phyloP scores from a whole-genome alignment of 306 rosid species.

The Psophocarpus tetragonolobus region DNA sequence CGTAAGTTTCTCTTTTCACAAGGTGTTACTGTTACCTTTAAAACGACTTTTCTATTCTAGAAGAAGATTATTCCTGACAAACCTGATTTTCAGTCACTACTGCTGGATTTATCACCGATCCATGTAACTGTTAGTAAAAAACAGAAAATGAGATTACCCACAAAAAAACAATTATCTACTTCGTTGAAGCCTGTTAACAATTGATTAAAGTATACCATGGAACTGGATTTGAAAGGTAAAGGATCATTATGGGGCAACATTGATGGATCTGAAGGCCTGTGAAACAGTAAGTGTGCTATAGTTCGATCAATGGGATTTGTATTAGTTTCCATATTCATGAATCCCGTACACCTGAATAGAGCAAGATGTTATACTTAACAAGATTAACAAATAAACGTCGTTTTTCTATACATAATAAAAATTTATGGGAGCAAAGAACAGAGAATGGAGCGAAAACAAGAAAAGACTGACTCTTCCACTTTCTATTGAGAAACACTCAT shows the following conservation, averaged over 20 bases:
- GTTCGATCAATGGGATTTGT: constrained; percentile 80
- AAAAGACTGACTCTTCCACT: background rate
- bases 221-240: constrained; percentile 37
- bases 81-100: constrained; percentile 43
- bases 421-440: background rate
- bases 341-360: constrained; percentile 50
- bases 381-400: background rate
- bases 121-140: constrained; percentile 42
- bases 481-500: background rate
- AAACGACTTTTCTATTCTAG: constrained; percentile 27
- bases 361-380: background rate
- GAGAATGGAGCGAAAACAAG: background rate
- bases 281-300: constrained; percentile 72
- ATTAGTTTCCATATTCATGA: constrained; percentile 62
- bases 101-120: constrained; percentile 44
- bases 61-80: constrained; percentile 44
- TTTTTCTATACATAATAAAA: background rate
- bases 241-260: constrained; percentile 40
- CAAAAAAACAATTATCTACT: background rate
- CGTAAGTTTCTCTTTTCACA: background rate
- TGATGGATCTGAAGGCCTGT: constrained; percentile 67
- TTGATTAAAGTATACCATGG: constrained; percentile 45
- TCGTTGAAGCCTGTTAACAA: background rate
- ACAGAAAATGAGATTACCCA: constrained; percentile 30
- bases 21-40: background rate